Percentiles rank a stretch among this genome's conserved stretches.
Conservation (phyloP, 257 asterid genomes). For the Handroanthus guayacan region DNA sequence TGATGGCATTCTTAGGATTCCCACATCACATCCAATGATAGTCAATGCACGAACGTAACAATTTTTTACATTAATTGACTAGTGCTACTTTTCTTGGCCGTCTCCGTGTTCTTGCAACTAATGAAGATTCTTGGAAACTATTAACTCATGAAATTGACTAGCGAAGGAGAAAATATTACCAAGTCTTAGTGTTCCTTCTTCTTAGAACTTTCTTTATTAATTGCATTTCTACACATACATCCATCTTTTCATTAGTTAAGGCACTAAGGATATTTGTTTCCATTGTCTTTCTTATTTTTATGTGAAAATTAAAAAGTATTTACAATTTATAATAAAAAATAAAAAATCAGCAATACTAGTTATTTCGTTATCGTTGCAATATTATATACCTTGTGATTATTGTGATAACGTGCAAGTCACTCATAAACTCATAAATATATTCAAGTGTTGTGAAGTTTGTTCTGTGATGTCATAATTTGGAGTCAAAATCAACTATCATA, state of each 20-base stretch:
- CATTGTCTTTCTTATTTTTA: neutral
- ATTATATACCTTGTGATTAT: too few species aligned
- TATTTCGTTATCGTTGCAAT: too few species aligned
- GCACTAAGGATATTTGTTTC: neutral
- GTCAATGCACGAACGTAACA: too few species aligned
- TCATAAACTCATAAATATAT: neutral
- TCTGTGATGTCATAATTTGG: neutral
- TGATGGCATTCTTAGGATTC: too few species aligned
- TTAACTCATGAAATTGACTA: neutral
- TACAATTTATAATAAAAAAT: too few species aligned
- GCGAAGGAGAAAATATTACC: neutral
- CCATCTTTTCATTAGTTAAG: neutral
- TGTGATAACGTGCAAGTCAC: too few species aligned
- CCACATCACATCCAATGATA: too few species aligned
- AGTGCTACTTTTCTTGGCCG: neutral
- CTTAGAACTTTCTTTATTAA: neutral
- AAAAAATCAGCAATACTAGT: neutral
- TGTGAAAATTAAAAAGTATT: too few species aligned
- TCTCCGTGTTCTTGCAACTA: conserved; percentile 29
- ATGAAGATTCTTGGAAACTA: conserved; percentile 11
- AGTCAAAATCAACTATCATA: neutral
- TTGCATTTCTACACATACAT: neutral
- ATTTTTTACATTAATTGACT: neutral
- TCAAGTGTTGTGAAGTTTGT: neutral
- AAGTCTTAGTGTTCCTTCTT: neutral